phyloP scores from a whole-genome alignment of 352 stramenopile species.

The Phytophthora hybrid region DNA sequence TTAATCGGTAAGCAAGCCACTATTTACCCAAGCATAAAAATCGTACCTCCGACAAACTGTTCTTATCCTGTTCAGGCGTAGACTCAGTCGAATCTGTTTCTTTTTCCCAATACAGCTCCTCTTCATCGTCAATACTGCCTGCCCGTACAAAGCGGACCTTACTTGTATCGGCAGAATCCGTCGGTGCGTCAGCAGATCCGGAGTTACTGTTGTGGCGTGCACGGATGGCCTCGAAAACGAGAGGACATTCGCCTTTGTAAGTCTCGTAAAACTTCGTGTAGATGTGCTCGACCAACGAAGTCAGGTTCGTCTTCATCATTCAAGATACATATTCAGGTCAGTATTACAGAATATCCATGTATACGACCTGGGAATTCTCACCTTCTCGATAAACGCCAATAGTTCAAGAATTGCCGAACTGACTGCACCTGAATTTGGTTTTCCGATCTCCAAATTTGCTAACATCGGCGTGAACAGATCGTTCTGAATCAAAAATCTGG shows the following conservation, averaged over 20 bases:
- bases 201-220: constrained; percentile 64
- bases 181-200: constrained; percentile 29
- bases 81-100: constrained; percentile 56
- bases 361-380: constrained; percentile 13
- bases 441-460: constrained; percentile 56
- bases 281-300: constrained; percentile 78
- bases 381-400: constrained; percentile 81
- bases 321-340: neutral
- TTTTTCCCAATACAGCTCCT: constrained; percentile 85
- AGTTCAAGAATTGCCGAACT: constrained; percentile 81
- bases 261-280: constrained; percentile 83
- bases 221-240: constrained; percentile 80
- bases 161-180: constrained; percentile 35
- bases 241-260: constrained; percentile 73
- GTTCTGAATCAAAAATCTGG: constrained; percentile 80
- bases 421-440: constrained; percentile 66
- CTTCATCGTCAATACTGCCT: constrained; percentile 70
- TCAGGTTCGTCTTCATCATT: constrained; percentile 62
- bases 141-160: constrained; percentile 68
- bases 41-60: constrained; percentile 55
- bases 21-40: neutral
- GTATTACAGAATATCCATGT: neutral
- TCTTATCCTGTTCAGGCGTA: constrained; percentile 50
- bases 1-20: neutral
- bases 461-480: constrained; percentile 71